Evolutionary conservation across 805 yeast genomes (phyloP).

Genomic region (Ogataea wickerhamii): DNA sequence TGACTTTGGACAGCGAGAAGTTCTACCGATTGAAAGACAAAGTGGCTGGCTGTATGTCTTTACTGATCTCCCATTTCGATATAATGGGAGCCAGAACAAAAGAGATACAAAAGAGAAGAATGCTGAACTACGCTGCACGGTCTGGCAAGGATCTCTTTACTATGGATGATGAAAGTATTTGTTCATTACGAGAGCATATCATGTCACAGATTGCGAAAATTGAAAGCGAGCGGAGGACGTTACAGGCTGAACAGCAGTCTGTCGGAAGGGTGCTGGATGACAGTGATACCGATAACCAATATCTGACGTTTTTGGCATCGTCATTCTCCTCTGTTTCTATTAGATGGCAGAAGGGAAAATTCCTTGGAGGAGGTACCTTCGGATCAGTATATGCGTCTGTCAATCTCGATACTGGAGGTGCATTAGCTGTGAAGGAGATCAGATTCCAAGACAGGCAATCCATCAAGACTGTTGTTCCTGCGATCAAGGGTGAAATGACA

Average conservation of each 20-base stretch:
- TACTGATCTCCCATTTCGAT: constrained; percentile 92
- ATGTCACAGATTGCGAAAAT: constrained; percentile 60
- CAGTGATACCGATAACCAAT: constrained; percentile 81
- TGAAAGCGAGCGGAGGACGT: constrained; percentile 51
- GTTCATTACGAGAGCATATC: constrained; percentile 62
- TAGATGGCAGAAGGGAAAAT: constrained; percentile 95
- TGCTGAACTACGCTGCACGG: constrained; percentile 50
- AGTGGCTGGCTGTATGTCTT: constrained; percentile 92
- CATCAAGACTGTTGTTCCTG: constrained; percentile 77
- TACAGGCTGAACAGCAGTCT: constrained; percentile 42
- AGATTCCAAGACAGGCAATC: constrained; percentile 85
- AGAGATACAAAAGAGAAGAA: constrained; percentile 55
- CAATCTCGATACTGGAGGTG: constrained; percentile 90
- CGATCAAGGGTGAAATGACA: constrained; percentile 94
- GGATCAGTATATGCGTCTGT: constrained; percentile 92
- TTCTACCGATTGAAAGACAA: constrained; percentile 68
- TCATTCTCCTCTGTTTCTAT: constrained; percentile 86
- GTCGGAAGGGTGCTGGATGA: constrained; percentile 91
- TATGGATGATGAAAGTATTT: constrained; percentile 48
- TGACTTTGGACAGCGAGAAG: constrained; percentile 74
- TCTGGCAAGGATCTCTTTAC: constrained; percentile 50
- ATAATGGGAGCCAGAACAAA: constrained; percentile 96
- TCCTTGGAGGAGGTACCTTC: constrained; percentile 93
- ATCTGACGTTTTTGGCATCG: constrained; percentile 79
- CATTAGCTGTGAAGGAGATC: constrained; percentile 96